These are phyloP conservation scores for Tripterygium wilfordii DNA, from an alignment of 177 flowering plant species.

Conservation along the genomic window DNA sequence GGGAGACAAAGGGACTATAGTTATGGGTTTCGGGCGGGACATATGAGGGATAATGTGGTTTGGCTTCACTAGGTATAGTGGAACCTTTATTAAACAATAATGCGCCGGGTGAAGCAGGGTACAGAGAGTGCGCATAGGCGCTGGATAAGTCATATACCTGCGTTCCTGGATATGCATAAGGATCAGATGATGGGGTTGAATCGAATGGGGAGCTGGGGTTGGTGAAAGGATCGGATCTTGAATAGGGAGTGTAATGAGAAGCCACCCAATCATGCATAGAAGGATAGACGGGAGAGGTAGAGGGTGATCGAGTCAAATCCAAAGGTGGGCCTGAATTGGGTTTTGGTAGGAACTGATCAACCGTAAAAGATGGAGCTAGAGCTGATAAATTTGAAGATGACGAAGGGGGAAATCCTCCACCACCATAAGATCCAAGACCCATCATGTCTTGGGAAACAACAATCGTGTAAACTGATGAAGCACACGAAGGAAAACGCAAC, in stretches of 20 bases:
- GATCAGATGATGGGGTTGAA: slow-evolving; percentile 3
- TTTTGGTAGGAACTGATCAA: slow-evolving; percentile 23
- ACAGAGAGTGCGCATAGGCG: slow-evolving; percentile 11
- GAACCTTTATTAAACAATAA: slow-evolving; percentile 8
- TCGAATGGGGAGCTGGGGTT: slow-evolving; percentile 5
- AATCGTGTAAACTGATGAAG: too few species aligned
- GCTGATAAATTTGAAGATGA: slow-evolving; percentile 35
- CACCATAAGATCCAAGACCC: slow-evolving; percentile 18
- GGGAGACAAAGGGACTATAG: slow-evolving; percentile 7
- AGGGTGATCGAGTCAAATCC: slow-evolving; percentile 15
- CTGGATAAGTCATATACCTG: slow-evolving; percentile 1
- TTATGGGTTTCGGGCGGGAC: slow-evolving; percentile 6
- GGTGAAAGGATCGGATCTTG: slow-evolving; percentile 10
- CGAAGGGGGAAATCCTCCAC: slow-evolving; percentile 15
- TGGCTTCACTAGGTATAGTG: slow-evolving; percentile 14
- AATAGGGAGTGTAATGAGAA: slow-evolving; percentile 9
- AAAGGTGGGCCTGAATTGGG: slow-evolving; percentile 18
- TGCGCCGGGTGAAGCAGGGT: slow-evolving; percentile 9
- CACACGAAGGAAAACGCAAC: too few species aligned
- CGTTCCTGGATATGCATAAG: slow-evolving; percentile 5
- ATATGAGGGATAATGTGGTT: slow-evolving; percentile 25
- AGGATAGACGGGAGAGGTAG: slow-evolving; percentile 5
- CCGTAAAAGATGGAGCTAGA: slow-evolving; percentile 40
- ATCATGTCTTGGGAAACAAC: slow-evolving; percentile 17
- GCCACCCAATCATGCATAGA: slow-evolving; percentile 17